Evolutionary conservation across 169 alveolate genomes (phyloP).

Genomic region (Plasmodium adleri): DNA sequence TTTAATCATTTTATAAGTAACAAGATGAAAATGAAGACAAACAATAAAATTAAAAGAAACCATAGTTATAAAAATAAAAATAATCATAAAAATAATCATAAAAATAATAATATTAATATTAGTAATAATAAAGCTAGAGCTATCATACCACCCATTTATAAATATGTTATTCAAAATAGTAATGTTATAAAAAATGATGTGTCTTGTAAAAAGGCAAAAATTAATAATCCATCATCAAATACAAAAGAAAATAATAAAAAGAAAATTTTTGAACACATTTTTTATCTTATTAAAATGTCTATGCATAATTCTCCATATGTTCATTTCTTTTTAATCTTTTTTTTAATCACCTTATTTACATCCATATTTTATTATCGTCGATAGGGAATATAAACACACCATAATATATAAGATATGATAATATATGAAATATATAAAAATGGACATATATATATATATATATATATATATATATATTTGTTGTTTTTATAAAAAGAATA

Average conservation of each 20-base stretch:
- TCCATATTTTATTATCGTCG: slow-evolving; percentile 36
- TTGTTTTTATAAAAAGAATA: neutral
- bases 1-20: neutral
- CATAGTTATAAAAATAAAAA: too few species aligned
- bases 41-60: too few species aligned
- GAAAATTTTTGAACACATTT: slow-evolving; percentile 29
- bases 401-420: neutral
- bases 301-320: slow-evolving; percentile 33
- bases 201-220: neutral
- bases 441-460: neutral
- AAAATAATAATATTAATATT: too few species aligned
- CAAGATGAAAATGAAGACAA: too few species aligned
- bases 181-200: slow-evolving; percentile 22
- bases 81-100: too few species aligned
- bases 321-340: slow-evolving; percentile 49
- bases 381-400: neutral
- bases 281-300: slow-evolving; percentile 23
- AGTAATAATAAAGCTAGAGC: slow-evolving; percentile 30
- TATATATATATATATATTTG: neutral
- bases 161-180: slow-evolving; percentile 36
- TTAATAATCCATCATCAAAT: neutral
- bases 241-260: slow-evolving; percentile 12
- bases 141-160: slow-evolving; percentile 71
- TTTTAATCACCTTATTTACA: slow-evolving; percentile 34
- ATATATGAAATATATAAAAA: neutral